Evolutionary conservation across 345 rosid species (phyloP), one percentile per base, ranked within the genome.

Genomic region (Linum trigynum): DNA sequence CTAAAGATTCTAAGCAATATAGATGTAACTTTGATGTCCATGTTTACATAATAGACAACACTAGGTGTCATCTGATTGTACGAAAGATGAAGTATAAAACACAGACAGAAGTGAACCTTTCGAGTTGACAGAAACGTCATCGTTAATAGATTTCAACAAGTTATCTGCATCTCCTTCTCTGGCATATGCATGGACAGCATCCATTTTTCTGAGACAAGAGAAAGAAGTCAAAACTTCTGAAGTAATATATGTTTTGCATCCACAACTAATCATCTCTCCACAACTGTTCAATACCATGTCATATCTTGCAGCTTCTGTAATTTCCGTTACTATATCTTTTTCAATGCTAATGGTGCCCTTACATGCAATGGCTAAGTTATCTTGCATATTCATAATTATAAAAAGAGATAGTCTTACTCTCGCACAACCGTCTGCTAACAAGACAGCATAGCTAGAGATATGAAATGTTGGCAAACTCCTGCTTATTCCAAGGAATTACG

Each of bases 111-210:
- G 67, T 63, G 43, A 69, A 90, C 97, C 99, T 80, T 69, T 82
- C 66, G 78, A 70, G 83, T 88, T 71, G 55, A 84, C 86, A 39
- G 86, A 79, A 72, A 88, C 85, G 66, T 95, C 97, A 67, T 70
- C 78, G 39, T 84, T 89, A 59, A 90, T 71, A 65, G 95, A 83
- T 73, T 87, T 83, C 48, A 84, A 79, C 79, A 94, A 76, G 79
- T 82, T 83, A 48, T 83, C 78, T 48, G 80, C 74, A 38, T 88
- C 91, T 63, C 99, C 99, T 79, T 94, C 96, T 82, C 99, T 84
- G 35, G 99, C 90, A 80, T 86, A 90, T 41, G 68, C 79, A 72
- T 94, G 99, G 68, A 94, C 78, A 41, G 89, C 97, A 73, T 90
- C 97, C 84, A 94, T 83, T 80, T 76, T 81, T 88, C 99, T 94